A percentile compares a stretch with the other conserved stretches of the same genome.
These are phyloP conservation scores for Mycena crocata DNA, from an alignment of 768 basidiomycete species.

Conservation along the genomic window DNA sequence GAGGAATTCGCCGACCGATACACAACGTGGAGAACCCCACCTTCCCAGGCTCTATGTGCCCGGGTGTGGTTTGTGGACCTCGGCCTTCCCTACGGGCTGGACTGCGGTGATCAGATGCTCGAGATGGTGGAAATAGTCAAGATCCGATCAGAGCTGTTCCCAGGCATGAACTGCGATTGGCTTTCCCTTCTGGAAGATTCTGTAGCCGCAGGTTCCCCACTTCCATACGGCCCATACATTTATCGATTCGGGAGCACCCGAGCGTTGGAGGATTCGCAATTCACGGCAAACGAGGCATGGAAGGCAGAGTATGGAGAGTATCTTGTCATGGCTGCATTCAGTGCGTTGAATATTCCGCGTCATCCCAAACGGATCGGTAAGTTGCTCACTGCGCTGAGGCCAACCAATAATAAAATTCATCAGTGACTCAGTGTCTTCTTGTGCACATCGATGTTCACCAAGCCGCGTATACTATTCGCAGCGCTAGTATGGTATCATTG, in stretches of 20 bases:
- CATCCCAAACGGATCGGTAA: slow-evolving; percentile 17
- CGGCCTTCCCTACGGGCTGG: slow-evolving; percentile 11
- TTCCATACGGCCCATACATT: neutral
- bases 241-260: neutral
- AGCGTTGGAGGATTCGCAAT: slow-evolving; percentile 6
- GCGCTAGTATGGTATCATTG: slow-evolving; percentile 8
- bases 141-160: slow-evolving; percentile 12
- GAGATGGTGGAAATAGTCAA: neutral
- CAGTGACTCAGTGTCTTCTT: slow-evolving; percentile 13
- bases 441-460: slow-evolving; percentile 15
- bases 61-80: slow-evolving; percentile 12
- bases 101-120: slow-evolving; percentile 1
- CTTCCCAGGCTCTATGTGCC: neutral
- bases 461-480: slow-evolving; percentile 2
- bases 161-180: slow-evolving; percentile 19
- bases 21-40: neutral
- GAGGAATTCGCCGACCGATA: slow-evolving; percentile 8
- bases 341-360: slow-evolving; percentile 14
- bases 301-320: slow-evolving; percentile 1
- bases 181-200: slow-evolving; percentile 16
- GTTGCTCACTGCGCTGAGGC: slow-evolving; percentile 3
- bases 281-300: neutral
- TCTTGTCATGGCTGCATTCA: slow-evolving; percentile 12
- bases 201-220: neutral
- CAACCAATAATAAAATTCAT: slow-evolving; percentile 9